Base-by-base conservation (phyloP, 192 early-diverging fungal genomes). In the Linnemannia exigua region DNA sequence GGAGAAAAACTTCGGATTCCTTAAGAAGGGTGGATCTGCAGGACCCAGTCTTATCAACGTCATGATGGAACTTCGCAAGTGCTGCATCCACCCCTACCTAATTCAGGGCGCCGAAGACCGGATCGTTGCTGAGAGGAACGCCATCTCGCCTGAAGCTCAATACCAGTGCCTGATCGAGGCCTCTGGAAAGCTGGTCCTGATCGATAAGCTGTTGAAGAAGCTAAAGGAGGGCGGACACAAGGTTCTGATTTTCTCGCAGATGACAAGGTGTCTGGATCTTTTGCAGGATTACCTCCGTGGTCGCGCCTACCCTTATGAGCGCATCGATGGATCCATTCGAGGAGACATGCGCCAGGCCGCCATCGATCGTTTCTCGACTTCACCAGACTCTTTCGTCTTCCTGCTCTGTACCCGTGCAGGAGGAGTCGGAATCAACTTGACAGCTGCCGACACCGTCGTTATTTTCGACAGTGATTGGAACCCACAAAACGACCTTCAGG, bases 381-480 rank as follows among this genome's bases (percentile, higher is more conserved):
- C 92, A 2, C 92, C 92, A 61, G 92, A 96, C 38, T 93, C 95
- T 16, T 97, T 97, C 89, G 95, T 97, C 11, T 97, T 97, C 77
- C 85, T 97, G 87, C 89, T 97, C 9, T 97, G 96, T 86, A 97
- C 96, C 0, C 87, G 95, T 33, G 96, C 96, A 16, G 96, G 96
- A 77, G 96, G 96, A 28, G 96, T 97, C 16, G 96, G 96, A 46
- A 97, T 97, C 89, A 97, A 97, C 79, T 87, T 97, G 73, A 97
- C 94, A 37, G 96, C 94, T 15, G 96, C 96, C 44, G 96, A 97
- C 80, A 97, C 96, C 5, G 93, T 92, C 75, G 96, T 97, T 71
- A 97, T 97, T 54, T 97, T 96, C 88, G 96, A 97, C 61, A 92
- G 90, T 77, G 96, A 97, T 76, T 97, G 95, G 96, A 97, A 97